Evolutionary conservation across 2,329 filamentous ascomycete species (phyloP).

Genomic region (Sclerotinia subarctica): DNA sequence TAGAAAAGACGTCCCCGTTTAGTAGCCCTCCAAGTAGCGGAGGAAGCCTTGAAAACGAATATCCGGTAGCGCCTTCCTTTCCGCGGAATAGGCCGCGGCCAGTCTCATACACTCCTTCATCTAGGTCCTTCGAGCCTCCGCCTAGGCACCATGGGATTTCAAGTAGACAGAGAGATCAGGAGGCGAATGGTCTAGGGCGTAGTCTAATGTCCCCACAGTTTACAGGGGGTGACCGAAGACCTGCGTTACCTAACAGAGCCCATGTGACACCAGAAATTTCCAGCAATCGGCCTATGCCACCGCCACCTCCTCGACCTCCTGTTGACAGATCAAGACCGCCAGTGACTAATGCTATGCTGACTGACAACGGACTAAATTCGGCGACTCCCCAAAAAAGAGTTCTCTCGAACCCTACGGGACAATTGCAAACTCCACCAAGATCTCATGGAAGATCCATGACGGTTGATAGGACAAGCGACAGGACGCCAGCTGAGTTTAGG

Average conservation of each 20-base stretch:
- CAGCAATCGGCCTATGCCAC: conserved; percentile 32
- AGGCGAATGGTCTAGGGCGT: conserved; percentile 43
- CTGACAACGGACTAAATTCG: conserved; percentile 20
- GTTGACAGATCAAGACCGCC: conserved; percentile 31
- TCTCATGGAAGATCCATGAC: conserved; percentile 50
- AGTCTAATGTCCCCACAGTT: conserved; percentile 43
- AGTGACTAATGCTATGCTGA: conserved; percentile 21
- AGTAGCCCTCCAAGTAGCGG: conserved; percentile 78
- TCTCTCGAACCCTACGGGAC: conserved; percentile 47
- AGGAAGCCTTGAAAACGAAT: conserved; percentile 53
- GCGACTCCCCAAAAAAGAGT: conserved; percentile 44
- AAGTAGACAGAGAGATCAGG: conserved; percentile 44
- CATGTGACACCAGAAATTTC: conserved; percentile 33
- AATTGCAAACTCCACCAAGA: conserved; percentile 44
- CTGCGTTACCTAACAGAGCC: conserved; percentile 51
- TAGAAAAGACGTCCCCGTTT: conserved; percentile 66
- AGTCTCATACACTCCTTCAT: conserved; percentile 42
- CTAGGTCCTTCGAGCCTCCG: conserved; percentile 49
- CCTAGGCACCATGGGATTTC: conserved; percentile 50
- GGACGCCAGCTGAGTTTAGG: conserved; percentile 42
- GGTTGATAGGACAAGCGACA: conserved; percentile 46
- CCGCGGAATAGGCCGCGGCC: conserved; percentile 51
- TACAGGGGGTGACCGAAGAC: conserved; percentile 44
- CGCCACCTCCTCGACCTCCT: conserved; percentile 33
- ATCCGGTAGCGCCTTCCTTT: conserved; percentile 47